Evolutionary conservation across 2,329 filamentous ascomycete genomes (phyloP), one percentile per base, ranked within the genome.

Genomic region (Byssoonygena ceratinophila): DNA sequence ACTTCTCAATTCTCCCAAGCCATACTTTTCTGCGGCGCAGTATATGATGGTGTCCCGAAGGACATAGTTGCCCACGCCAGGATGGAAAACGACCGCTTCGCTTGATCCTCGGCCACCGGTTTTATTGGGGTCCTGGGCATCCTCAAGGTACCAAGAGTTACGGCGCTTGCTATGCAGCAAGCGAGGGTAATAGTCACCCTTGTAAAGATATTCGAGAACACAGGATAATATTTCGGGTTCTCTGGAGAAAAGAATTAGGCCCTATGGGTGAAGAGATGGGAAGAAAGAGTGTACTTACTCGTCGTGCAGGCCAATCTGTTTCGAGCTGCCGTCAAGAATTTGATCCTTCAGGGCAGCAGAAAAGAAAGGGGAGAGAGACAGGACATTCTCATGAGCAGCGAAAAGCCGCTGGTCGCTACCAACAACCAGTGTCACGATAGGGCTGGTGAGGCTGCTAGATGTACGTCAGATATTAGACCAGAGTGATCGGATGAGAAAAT

Each of bases 171-270:
- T 86, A 71, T 88, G 87, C 61, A 94, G 67, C 74, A 96, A 78
- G 70, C 88, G 86, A 53, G 90, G 90, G 71, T 86, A 92, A 74
- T 94, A 95, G 78, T 94, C 89, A 60, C 87, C 88, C 76, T 94
- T 94, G 83, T 96, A 96, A 60, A 96, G 82, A 70, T 90, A 96
- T 76, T 96, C 90, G 74, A 96, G 87, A 64, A 96, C 77, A 65
- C 85, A 90, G 68, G 88, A 94, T 72, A 96, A 87, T 69, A 94
- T 80, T 76, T 94, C 89, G 61, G 90, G 88, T 75, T 94, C 87
- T 78, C 86, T 84, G 80, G 76, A 59, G 76, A n/a, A 76, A 64
- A 8, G 46, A 55, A 55, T 53, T 37, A 43, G 25, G 22, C 31
- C 27, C 16, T 55, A 58, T 29, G 11, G 23, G 1, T 2, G 22